Evolutionary conservation across 768 basidiomycete species (phyloP).

Genomic region (Rhizopogon salebrosus): DNA sequence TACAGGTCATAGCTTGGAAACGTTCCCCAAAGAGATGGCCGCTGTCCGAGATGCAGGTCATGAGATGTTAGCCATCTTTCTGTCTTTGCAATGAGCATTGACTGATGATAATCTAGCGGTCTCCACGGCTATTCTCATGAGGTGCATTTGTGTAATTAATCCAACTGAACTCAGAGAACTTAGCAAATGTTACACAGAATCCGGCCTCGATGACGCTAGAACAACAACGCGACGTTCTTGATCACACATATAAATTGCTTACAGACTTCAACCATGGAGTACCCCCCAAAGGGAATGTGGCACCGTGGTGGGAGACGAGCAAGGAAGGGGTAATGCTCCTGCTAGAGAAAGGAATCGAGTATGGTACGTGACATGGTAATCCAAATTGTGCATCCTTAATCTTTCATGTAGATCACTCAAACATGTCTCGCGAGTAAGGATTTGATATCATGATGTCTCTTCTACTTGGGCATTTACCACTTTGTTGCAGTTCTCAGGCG

Average conservation of each 20-base stretch:
- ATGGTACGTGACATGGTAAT: conserved; percentile 34
- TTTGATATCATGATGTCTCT: background rate
- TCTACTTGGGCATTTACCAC: background rate
- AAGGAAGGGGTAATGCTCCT: conserved; percentile 58
- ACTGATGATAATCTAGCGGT: conserved; percentile 29
- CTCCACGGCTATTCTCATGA: conserved; percentile 68
- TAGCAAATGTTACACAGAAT: conserved; percentile 33
- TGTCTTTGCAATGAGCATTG: background rate
- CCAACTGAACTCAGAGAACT: background rate
- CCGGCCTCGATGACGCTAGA: conserved; percentile 50
- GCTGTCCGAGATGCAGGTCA: conserved; percentile 65
- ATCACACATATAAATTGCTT: conserved; percentile 54
- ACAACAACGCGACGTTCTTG: conserved; percentile 65
- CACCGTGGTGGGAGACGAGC: conserved; percentile 75
- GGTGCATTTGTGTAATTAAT: conserved; percentile 19
- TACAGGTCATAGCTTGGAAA: conserved; percentile 61
- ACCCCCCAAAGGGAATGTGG: conserved; percentile 55
- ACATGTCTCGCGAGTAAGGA: conserved; percentile 43
- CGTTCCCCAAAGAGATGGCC: conserved; percentile 62
- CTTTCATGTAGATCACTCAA: conserved; percentile 41
- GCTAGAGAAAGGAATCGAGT: conserved; percentile 68
- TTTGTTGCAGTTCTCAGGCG: conserved; percentile 40
- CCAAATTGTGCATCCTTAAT: conserved; percentile 6
- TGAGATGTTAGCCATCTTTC: conserved; percentile 41
- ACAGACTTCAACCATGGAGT: conserved; percentile 56